These are phyloP conservation scores for Arabidopsis suecica DNA, from an alignment of 345 rosid genomes.

Conservation along the genomic window DNA sequence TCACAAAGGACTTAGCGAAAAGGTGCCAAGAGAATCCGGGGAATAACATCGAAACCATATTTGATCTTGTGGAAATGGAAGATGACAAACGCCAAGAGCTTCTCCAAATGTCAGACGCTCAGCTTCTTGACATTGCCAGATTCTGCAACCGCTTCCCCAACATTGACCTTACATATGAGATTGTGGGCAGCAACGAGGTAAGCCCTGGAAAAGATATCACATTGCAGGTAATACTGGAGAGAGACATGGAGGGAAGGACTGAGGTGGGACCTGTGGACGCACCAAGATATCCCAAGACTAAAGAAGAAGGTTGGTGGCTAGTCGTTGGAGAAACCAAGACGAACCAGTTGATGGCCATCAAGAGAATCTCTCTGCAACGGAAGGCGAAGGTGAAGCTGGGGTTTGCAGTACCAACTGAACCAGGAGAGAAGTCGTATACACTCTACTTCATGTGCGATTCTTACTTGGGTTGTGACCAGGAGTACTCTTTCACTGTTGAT, in stretches of 20 bases:
- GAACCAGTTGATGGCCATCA: slow-evolving; percentile 77
- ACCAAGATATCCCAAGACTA: slow-evolving; percentile 70
- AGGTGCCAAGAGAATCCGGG: slow-evolving; percentile 80
- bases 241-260: slow-evolving; percentile 79
- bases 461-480: slow-evolving; percentile 86
- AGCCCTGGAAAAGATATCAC: slow-evolving; percentile 61
- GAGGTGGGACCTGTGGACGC: slow-evolving; percentile 82
- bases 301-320: slow-evolving; percentile 99
- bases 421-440: slow-evolving; percentile 62
- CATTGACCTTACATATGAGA: slow-evolving; percentile 73
- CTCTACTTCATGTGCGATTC: slow-evolving; percentile 89
- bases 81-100: slow-evolving; percentile 78
- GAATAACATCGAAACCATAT: slow-evolving; percentile 71
- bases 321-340: slow-evolving; percentile 81
- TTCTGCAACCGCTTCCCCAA: slow-evolving; percentile 90
- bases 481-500: slow-evolving; percentile 64
- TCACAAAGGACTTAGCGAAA: slow-evolving; percentile 77
- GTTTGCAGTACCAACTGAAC: slow-evolving; percentile 67
- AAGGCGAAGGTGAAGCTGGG: slow-evolving; percentile 75
- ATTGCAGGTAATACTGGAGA: slow-evolving; percentile 72
- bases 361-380: slow-evolving; percentile 73
- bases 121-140: slow-evolving; percentile 74
- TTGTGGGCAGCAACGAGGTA: slow-evolving; percentile 55
- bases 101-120: slow-evolving; percentile 68
- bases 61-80: slow-evolving; percentile 90